phyloP scores from a whole-genome alignment of 2,329 filamentous ascomycete genomes.

The Colletotrichum salicis region DNA sequence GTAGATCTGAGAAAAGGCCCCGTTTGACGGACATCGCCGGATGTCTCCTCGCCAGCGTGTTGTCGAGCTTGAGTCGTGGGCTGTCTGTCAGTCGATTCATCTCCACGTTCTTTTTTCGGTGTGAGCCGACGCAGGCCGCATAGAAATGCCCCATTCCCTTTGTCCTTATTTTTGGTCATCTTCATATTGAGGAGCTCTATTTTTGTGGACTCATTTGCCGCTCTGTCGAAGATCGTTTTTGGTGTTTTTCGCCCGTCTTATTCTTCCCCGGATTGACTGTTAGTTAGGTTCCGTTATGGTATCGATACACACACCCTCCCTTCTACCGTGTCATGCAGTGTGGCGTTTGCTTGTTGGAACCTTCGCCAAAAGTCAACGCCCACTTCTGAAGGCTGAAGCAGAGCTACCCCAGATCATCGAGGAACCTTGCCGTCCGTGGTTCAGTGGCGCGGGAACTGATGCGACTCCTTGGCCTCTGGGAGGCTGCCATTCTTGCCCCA shows the following conservation, averaged over 20 bases:
- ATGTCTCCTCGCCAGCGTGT: constrained; percentile 2
- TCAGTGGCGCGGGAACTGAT: constrained; percentile 20
- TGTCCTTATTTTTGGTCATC: constrained; percentile 13
- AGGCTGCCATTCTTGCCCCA: constrained; percentile 15
- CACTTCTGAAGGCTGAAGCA: not conserved
- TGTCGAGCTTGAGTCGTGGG: constrained; percentile 14
- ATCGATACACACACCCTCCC: not conserved
- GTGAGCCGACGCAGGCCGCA: constrained; percentile 27
- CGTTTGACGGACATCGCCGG: constrained; percentile 20
- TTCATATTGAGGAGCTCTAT: not conserved
- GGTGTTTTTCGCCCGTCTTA: not conserved
- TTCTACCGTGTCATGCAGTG: not conserved
- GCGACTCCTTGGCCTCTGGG: constrained; percentile 21
- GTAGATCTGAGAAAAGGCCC: constrained; percentile 1
- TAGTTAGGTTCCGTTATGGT: not conserved
- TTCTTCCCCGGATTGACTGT: not conserved
- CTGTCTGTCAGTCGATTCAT: not conserved
- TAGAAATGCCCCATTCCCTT: constrained; percentile 14
- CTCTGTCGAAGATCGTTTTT: not conserved
- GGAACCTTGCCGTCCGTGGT: not conserved
- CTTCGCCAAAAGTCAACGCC: no score
- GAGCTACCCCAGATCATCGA: constrained; percentile 14
- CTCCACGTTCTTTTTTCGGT: not conserved
- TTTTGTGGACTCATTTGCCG: not conserved
- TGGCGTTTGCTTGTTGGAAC: constrained; percentile 8